These are phyloP conservation scores for Cynara cardunculus DNA, from an alignment of 129 eudicot species.

Conservation along the genomic window DNA sequence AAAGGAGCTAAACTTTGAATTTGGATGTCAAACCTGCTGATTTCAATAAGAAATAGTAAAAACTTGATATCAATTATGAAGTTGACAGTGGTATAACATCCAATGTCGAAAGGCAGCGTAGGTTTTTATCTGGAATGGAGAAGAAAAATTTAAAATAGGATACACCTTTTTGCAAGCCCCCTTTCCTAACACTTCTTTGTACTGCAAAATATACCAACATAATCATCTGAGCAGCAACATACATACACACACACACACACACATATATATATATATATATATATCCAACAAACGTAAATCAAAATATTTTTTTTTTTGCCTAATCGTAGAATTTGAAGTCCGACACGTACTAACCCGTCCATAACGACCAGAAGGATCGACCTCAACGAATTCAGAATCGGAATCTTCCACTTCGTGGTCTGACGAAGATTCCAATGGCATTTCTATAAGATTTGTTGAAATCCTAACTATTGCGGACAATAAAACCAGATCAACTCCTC, in stretches of 20 bases:
- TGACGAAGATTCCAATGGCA: constrained; percentile 15
- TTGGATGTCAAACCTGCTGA: constrained; percentile 1
- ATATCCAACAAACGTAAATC: background rate
- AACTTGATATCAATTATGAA: background rate
- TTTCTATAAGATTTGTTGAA: constrained; percentile 13
- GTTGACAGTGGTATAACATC: background rate
- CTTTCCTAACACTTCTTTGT: constrained; percentile 56
- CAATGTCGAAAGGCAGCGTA: background rate
- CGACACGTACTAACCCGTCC: constrained; percentile 37
- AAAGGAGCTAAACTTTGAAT: background rate
- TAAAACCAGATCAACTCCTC: background rate
- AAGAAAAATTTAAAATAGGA: background rate
- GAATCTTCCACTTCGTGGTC: constrained; percentile 20
- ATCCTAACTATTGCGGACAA: background rate
- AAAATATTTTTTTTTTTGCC: background rate
- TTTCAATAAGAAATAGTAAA: background rate
- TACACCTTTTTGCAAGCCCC: constrained; percentile 66
- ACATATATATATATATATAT: background rate
- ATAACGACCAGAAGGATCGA: constrained; percentile 67
- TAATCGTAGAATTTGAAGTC: background rate
- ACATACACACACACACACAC: background rate
- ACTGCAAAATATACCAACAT: constrained; percentile 44
- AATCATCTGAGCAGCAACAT: constrained; percentile 15
- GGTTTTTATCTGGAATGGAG: background rate
- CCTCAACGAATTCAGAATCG: constrained; percentile 48